Percentiles rank a stretch among this genome's conserved stretches.
phyloP scores from a whole-genome alignment of 2,329 filamentous ascomycete species.

The Aureobasidium sp. region DNA sequence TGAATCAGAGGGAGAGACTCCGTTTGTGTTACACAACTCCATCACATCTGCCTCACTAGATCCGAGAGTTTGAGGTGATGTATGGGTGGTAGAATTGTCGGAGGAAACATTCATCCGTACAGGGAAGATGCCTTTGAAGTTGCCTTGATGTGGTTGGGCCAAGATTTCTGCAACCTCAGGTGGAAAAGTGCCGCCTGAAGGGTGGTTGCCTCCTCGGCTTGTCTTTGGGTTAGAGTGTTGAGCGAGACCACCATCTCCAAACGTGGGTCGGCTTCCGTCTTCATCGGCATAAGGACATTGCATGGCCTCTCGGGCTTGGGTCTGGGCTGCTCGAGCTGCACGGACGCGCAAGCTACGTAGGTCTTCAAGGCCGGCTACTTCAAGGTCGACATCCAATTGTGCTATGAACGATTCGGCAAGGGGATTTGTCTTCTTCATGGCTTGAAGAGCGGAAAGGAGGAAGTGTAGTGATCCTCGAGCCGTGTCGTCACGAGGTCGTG shows the following conservation, averaged over 20 bases:
- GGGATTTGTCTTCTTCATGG: slow-evolving; percentile 78
- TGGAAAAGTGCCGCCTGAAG: neutral
- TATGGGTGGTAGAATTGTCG: neutral
- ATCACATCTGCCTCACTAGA: slow-evolving; percentile 2
- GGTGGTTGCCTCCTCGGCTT: neutral
- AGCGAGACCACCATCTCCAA: slow-evolving; percentile 12
- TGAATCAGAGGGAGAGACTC: neutral
- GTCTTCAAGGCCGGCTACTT: slow-evolving; percentile 56
- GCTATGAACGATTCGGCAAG: slow-evolving; percentile 91
- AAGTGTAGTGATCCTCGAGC: slow-evolving; percentile 80
- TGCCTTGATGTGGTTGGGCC: neutral
- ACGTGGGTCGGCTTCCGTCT: neutral
- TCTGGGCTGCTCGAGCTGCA: neutral
- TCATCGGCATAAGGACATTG: neutral
- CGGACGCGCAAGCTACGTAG: slow-evolving; percentile 1
- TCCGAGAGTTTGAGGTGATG: neutral
- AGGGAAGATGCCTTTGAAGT: slow-evolving; percentile 12
- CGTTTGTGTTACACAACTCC: neutral
- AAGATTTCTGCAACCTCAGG: neutral
- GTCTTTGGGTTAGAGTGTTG: neutral
- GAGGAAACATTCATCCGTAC: neutral
- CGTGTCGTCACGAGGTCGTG: slow-evolving; percentile 74
- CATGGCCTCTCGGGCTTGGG: neutral
- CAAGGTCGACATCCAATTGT: slow-evolving; percentile 85
- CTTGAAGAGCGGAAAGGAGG: slow-evolving; percentile 81